Percentiles rank a stretch among this genome's conserved stretches.
Conservation (phyloP, 495 filamentous ascomycete genomes). For the Amorphotheca resinae region DNA sequence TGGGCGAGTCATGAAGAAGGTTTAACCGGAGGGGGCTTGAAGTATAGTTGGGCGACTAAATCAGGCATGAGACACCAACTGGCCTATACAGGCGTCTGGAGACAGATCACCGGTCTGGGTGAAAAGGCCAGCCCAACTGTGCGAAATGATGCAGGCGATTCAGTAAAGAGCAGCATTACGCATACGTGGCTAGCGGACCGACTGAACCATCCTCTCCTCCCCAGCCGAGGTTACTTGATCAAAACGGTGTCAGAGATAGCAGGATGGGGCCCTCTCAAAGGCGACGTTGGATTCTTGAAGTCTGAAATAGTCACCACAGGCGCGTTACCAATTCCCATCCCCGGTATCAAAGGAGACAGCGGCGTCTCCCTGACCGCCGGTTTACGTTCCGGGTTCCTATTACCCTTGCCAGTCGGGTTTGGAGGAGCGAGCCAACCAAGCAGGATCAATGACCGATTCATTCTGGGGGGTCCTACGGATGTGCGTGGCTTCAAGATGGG, state of each 20-base stretch:
- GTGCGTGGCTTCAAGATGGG: conserved; percentile 85
- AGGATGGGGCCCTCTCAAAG: conserved; percentile 69
- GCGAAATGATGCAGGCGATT: conserved; percentile 78
- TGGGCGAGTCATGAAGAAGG: conserved; percentile 92
- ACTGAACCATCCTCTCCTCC: conserved; percentile 72
- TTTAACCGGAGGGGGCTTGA: conserved; percentile 65
- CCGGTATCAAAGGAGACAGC: conserved; percentile 50
- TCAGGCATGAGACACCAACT: conserved; percentile 58
- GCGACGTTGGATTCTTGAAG: conserved; percentile 86
- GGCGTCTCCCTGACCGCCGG: conserved; percentile 49
- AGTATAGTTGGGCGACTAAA: conserved; percentile 54
- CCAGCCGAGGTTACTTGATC: conserved; percentile 63
- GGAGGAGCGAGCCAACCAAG: conserved; percentile 45
- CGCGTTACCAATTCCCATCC: conserved; percentile 57
- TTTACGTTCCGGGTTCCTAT: conserved; percentile 43
- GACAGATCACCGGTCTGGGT: conserved; percentile 70
- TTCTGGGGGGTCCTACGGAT: conserved; percentile 86
- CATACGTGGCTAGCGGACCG: conserved; percentile 71
- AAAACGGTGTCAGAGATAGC: conserved; percentile 72
- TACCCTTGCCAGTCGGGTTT: conserved; percentile 42
- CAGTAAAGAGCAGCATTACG: conserved; percentile 71
- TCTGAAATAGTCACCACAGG: conserved; percentile 69
- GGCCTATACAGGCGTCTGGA: conserved; percentile 69
- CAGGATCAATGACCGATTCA: conserved; percentile 86
- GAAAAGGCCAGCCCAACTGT: conserved; percentile 66